Percentiles rank a stretch among this genome's conserved stretches.
These are phyloP conservation scores for Pterulicium gracile DNA, from an alignment of 1,284 basidiomycete species.

Conservation along the genomic window DNA sequence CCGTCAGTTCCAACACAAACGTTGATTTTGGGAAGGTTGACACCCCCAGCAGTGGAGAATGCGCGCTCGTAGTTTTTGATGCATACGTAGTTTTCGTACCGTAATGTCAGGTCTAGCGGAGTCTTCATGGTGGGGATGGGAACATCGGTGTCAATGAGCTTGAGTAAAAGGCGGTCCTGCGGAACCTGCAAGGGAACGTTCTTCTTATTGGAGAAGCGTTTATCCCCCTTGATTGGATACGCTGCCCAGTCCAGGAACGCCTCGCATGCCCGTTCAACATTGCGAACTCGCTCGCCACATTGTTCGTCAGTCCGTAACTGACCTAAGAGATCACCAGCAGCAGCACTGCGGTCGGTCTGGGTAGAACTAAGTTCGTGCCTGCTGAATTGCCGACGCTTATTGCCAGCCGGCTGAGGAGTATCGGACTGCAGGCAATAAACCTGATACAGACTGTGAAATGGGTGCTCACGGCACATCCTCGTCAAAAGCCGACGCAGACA, in stretches of 20 bases:
- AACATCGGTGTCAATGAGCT: constrained; percentile 48
- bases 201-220: constrained; percentile 15
- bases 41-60: constrained; percentile 69
- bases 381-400: constrained; percentile 28
- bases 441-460: constrained; percentile 90
- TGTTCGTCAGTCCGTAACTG: constrained; percentile 35
- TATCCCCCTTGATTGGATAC: constrained; percentile 34
- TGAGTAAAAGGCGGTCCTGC: constrained; percentile 29
- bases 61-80: constrained; percentile 50
- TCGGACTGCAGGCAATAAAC: constrained; percentile 55
- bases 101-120: constrained; percentile 60
- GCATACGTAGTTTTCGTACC: constrained; percentile 60
- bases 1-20: constrained; percentile 66
- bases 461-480: constrained; percentile 83
- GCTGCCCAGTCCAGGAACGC: constrained; percentile 81
- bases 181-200: constrained; percentile 26
- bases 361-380: constrained; percentile 27
- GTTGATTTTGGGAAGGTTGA: constrained; percentile 79
- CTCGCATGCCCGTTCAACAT: constrained; percentile 59
- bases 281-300: constrained; percentile 31
- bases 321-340: constrained; percentile 63
- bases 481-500: constrained; percentile 58
- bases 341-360: constrained; percentile 48
- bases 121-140: constrained; percentile 74
- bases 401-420: constrained; percentile 9